These are phyloP conservation scores for Globisporangium solare DNA, from an alignment of 352 stramenopile species.

Conservation along the genomic window DNA sequence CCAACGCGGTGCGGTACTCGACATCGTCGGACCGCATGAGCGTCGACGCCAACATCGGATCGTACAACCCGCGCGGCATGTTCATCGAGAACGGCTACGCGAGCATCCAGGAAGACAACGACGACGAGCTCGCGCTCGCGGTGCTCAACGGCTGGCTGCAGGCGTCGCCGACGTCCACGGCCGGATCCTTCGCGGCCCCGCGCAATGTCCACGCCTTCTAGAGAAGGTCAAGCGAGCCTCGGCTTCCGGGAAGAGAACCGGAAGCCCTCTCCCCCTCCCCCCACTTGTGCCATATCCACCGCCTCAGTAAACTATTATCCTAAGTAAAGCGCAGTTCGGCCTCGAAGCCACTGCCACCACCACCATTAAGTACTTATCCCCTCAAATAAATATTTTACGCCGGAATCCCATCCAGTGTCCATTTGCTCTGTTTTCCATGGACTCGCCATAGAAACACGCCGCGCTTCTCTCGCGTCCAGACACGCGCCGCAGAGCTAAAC, in stretches of 20 bases:
- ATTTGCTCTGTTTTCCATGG: no score
- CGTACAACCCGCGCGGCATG: conserved; percentile 44
- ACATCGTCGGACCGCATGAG: conserved; percentile 59
- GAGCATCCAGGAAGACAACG: conserved; percentile 67
- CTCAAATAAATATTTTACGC: no score
- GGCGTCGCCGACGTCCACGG: conserved; percentile 58
- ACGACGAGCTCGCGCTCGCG: conserved; percentile 37
- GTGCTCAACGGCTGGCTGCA: conserved; percentile 62
- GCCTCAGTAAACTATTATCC: conserved; percentile 9
- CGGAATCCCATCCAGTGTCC: no score
- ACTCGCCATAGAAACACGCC: no score
- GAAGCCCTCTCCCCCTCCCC: background rate
- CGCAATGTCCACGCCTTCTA: conserved; percentile 22
- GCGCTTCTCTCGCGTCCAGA: no score
- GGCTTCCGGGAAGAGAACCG: conserved; percentile 7
- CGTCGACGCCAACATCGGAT: conserved; percentile 71
- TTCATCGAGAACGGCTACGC: conserved; percentile 44
- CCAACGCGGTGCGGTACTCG: conserved; percentile 40
- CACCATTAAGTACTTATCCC: no score
- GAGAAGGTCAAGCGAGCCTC: background rate
- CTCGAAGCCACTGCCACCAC: background rate
- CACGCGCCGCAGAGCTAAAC: no score
- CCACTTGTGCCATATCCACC: conserved; percentile 6
- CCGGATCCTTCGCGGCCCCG: conserved; percentile 34
- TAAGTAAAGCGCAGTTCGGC: conserved; percentile 2